Evolutionary conservation across 108 stramenopile genomes (phyloP).

Genomic region (Phaeodactylum tricornutum): DNA sequence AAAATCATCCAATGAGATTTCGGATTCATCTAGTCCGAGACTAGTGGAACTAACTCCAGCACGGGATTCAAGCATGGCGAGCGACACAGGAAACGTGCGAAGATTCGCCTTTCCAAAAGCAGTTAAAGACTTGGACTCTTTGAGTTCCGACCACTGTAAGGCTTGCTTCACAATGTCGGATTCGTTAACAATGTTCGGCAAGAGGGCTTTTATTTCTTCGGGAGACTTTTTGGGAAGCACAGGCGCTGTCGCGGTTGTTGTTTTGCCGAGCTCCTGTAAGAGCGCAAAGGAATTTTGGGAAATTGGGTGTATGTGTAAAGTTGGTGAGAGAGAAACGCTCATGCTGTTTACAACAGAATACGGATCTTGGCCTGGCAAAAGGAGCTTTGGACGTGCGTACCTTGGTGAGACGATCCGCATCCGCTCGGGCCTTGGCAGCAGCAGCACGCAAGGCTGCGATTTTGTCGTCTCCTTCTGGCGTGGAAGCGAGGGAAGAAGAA

Average conservation of each 20-base stretch:
- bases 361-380: not conserved
- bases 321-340: not conserved
- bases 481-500: no score
- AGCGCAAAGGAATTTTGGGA: slow-evolving; percentile 12
- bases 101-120: slow-evolving; percentile 18
- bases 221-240: slow-evolving; percentile 11
- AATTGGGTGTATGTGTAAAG: slow-evolving; percentile 5
- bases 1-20: slow-evolving; percentile 79
- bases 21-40: slow-evolving; percentile 36
- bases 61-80: slow-evolving; percentile 44
- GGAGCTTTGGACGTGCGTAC: slow-evolving; percentile 11
- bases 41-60: slow-evolving; percentile 39
- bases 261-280: slow-evolving; percentile 31
- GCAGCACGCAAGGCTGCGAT: slow-evolving; percentile 51
- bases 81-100: slow-evolving; percentile 53
- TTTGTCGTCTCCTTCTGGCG: slow-evolving; percentile 48
- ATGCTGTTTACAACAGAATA: not conserved
- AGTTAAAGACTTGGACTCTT: not conserved
- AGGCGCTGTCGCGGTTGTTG: slow-evolving; percentile 10
- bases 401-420: slow-evolving; percentile 53
- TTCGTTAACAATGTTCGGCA: slow-evolving; percentile 23
- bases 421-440: slow-evolving; percentile 73
- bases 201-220: slow-evolving; percentile 23
- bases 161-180: not conserved
- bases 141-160: slow-evolving; percentile 1